Evolutionary conservation across 768 basidiomycete species (phyloP), one percentile per base, ranked within the genome.

Genomic region (Boletales sp.): DNA sequence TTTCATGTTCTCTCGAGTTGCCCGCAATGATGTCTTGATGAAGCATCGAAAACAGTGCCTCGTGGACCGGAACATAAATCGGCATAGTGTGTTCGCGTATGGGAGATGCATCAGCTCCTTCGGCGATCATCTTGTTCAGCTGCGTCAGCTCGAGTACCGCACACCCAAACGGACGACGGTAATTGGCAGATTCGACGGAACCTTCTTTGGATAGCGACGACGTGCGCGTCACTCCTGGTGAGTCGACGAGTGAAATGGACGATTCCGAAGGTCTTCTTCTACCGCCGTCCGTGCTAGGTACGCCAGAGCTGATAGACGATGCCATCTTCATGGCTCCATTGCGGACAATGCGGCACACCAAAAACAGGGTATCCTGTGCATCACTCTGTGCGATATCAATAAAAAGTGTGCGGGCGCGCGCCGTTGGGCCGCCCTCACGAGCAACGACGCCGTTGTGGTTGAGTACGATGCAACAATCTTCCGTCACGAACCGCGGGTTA

Each of bases 81-180:
- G 89, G 87, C 84, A 97, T 91, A 0, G 80, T 79, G 61, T 90
- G 78, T 65, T 97, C 94, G 49, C 78, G 77, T 17, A 83, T 76
- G 2, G 81, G 70, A 6, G 82, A 80, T 2, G 83, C 75, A 52
- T 90, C 86, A 13, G 72, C 59, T 44, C 81, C 78, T 33, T 92
- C 90, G 0, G 74, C 70, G 2, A 79, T 72, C 73, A 90, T 82
- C 61, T 81, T 83, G 56, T 71, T 77, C 47, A 94, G 69, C 59
- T 90, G 87, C 0, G 83, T 81, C 35, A 98, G 70, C 60, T 96
- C 91, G 47, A 97, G 71, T 10, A 96, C 86, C 3, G 95, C 95
- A 63, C 93, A 96, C n/a, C 94, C 95, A 63, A 98, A 93, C 0
- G 95, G 95, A 44, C 95, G 74, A 34, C 95, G 80, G 60, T 87